Evolutionary conservation across 2,329 filamentous ascomycete genomes (phyloP).

Genomic region (Coleophoma crateriformis): DNA sequence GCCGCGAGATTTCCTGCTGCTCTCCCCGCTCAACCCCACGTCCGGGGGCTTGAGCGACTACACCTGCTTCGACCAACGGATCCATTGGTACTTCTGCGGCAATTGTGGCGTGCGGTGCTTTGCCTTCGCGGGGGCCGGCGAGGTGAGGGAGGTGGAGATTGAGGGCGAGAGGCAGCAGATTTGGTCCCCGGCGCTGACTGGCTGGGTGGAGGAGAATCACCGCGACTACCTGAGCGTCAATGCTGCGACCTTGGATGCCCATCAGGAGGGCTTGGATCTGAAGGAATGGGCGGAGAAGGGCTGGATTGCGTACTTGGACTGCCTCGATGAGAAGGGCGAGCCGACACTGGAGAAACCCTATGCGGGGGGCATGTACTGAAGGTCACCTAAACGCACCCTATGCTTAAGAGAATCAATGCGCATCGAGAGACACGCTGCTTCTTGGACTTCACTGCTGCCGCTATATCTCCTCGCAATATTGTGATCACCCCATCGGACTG

Average conservation of each 20-base stretch:
- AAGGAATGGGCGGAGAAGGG: constrained; percentile 30
- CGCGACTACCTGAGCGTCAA: constrained; percentile 32
- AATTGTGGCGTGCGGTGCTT: constrained; percentile 40
- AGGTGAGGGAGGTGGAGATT: constrained; percentile 13
- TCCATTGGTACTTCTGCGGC: constrained; percentile 41
- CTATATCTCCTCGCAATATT: too few species aligned
- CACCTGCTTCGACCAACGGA: constrained; percentile 22
- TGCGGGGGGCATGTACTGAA: constrained; percentile 18
- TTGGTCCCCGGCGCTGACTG: constrained; percentile 26
- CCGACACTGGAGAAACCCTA: constrained; percentile 13
- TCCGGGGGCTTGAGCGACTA: constrained; percentile 34
- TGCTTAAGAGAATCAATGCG: too few species aligned
- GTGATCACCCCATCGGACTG: too few species aligned
- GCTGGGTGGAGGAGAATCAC: constrained; percentile 18
- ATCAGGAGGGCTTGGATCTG: constrained; percentile 32
- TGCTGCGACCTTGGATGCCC: constrained; percentile 29
- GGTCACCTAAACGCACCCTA: too few species aligned
- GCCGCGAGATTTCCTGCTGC: constrained; percentile 38
- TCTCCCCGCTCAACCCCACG: constrained; percentile 33
- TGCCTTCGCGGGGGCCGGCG: constrained; percentile 29
- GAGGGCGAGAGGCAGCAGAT: constrained; percentile 10
- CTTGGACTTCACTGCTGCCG: too few species aligned
- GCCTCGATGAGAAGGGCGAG: constrained; percentile 6
- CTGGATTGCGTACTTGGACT: constrained; percentile 23
- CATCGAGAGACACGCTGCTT: too few species aligned